Base-by-base conservation (phyloP, 345 rosid species). In the Erodium maritimum region DNA sequence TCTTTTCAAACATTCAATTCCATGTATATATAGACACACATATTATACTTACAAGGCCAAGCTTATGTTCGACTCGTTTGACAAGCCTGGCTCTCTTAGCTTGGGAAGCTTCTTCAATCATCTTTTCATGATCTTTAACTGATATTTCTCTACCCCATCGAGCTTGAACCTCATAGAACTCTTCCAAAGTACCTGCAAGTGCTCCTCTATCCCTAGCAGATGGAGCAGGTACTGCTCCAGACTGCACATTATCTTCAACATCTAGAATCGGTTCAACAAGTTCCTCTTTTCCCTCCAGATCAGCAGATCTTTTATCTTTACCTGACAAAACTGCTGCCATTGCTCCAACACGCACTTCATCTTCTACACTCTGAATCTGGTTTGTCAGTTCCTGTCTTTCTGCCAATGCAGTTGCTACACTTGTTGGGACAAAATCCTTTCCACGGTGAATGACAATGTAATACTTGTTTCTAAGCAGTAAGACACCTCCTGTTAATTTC, bases 131-230 rank as follows among this genome's bases (percentile, higher is more conserved):
- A 56, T 87, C 96, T 65, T 87, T 83, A 0, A 80, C 65, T 68
- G 95, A 76, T 71, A 83, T 70, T 21, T 83, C 86, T 74, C 80
- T 83, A 52, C 99, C 96, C 96, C 95, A 93, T 45, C 86, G 81
- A 9, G 95, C 80, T 79, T 93, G 94, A 77, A 94, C 96, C 81
- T 93, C 90, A 66, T 88, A 87, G 79, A 93, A 93, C 76, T 93
- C 99, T 12, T 96, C 91, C 72, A 93, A 77, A 37, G 96, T 83
- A 65, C 99, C 99, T 64, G 88, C 96, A 68, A 73, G 91, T 2
- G 79, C 84, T 55, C 75, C 85, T 64, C 75, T 75, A 45, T 65
- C 76, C 65, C 54, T 19, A 3, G 19, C 5, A 17, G 54, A 19
- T 17, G 54, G 20, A 51, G 54, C 54, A 17, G 19, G 20, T 0